Conservation (phyloP, 139 green algal species). For the Chlorella sp. region DNA sequence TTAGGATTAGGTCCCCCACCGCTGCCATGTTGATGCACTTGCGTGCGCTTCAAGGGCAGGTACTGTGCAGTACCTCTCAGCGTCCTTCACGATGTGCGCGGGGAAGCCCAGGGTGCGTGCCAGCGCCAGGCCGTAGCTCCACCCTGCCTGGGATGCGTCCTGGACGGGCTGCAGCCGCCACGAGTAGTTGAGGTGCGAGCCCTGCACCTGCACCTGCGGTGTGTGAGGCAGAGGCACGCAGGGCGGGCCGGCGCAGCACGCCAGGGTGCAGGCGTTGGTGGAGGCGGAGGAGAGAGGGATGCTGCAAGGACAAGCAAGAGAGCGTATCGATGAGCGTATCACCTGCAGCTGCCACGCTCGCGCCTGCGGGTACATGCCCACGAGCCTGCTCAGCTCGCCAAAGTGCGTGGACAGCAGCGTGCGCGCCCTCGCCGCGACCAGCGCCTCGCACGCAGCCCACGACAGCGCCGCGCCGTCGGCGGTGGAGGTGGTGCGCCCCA, state of each 20-base stretch:
- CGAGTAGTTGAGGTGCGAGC: constrained; percentile 28
- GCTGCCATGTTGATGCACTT: no score
- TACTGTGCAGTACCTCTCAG: no score
- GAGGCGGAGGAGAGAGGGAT: no score
- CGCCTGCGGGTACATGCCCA: constrained; percentile 49
- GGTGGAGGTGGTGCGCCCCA: constrained; percentile 66
- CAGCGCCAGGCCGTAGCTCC: constrained; percentile 62
- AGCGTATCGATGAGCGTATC: not conserved
- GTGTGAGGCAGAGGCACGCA: not conserved
- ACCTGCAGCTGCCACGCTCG: constrained; percentile 59
- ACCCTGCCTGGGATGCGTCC: not conserved
- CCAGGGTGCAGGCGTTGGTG: no score
- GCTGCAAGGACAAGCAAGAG: not conserved
- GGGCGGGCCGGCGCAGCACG: no score
- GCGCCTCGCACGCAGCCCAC: constrained; percentile 60
- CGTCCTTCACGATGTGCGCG: no score
- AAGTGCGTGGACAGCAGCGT: constrained; percentile 78
- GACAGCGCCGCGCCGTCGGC: constrained; percentile 66
- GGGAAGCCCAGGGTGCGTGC: constrained; percentile 47
- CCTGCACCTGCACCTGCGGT: constrained; percentile 21
- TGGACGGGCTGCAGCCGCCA: constrained; percentile 31
- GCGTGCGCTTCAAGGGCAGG: no score
- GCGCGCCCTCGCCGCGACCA: constrained; percentile 23
- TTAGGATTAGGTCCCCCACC: no score
- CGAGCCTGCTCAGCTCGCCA: constrained; percentile 47